A percentile compares a stretch with the other conserved stretches of the same genome.
Evolutionary conservation across 805 yeast species (phyloP).

Genomic region (Candida rishiriensis): DNA sequence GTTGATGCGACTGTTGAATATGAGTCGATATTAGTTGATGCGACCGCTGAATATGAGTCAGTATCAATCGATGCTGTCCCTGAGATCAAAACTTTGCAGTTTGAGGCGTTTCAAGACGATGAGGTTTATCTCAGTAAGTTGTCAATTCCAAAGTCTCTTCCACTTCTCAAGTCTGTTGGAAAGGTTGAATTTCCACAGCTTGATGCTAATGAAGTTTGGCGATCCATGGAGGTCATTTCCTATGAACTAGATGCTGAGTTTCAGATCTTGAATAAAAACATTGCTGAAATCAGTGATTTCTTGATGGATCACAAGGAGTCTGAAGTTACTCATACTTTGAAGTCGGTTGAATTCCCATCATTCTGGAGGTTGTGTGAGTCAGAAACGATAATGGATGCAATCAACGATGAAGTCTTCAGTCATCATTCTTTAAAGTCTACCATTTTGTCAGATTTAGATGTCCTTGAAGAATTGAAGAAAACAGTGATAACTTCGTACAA

Average conservation of each 20-base stretch:
- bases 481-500: slow-evolving; percentile 1
- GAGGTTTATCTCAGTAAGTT: slow-evolving; percentile 22
- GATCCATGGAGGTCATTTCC: slow-evolving; percentile 24
- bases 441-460: not conserved
- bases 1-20: not conserved
- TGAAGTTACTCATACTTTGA: slow-evolving; percentile 18
- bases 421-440: not conserved
- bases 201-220: slow-evolving; percentile 11
- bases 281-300: slow-evolving; percentile 15
- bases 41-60: not conserved
- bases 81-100: slow-evolving; percentile 1
- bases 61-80: not conserved
- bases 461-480: slow-evolving; percentile 2
- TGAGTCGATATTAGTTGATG: not conserved
- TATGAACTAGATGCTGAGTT: slow-evolving; percentile 30
- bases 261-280: slow-evolving; percentile 20
- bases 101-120: slow-evolving; percentile 21
- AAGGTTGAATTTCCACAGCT: slow-evolving; percentile 20
- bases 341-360: slow-evolving; percentile 20
- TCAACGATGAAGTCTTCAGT: slow-evolving; percentile 1
- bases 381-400: slow-evolving; percentile 13
- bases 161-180: slow-evolving; percentile 19
- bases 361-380: slow-evolving; percentile 30
- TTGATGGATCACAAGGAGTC: slow-evolving; percentile 21
- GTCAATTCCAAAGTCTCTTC: slow-evolving; percentile 20